These are phyloP conservation scores for Cryptococcus amylolentus DNA, from an alignment of 1,284 basidiomycete species.

Conservation along the genomic window DNA sequence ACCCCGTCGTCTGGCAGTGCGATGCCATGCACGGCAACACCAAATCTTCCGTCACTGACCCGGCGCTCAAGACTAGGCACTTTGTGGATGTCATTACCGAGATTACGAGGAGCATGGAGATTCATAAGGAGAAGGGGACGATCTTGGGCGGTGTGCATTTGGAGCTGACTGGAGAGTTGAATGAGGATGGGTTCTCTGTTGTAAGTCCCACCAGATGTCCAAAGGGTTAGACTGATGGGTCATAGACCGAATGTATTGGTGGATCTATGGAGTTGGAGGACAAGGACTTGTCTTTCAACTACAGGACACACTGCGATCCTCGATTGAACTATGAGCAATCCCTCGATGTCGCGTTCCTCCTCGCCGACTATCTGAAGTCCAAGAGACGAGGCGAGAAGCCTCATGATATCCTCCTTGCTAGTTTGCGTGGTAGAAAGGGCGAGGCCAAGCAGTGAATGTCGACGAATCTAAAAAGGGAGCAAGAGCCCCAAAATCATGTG, in stretches of 20 bases:
- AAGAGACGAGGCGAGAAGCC: slow-evolving; percentile 43
- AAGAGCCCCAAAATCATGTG: background rate
- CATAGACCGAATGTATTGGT: slow-evolving; percentile 56
- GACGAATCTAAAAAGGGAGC: background rate
- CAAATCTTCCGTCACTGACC: slow-evolving; percentile 63
- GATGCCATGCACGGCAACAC: slow-evolving; percentile 82
- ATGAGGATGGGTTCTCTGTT: slow-evolving; percentile 87
- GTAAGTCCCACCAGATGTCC: slow-evolving; percentile 23
- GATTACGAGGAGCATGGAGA: slow-evolving; percentile 73
- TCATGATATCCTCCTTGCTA: slow-evolving; percentile 34
- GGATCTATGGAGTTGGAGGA: slow-evolving; percentile 58
- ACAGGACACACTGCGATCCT: slow-evolving; percentile 54
- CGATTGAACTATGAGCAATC: slow-evolving; percentile 57
- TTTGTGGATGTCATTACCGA: slow-evolving; percentile 90
- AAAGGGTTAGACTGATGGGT: background rate
- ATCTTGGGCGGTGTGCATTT: slow-evolving; percentile 91
- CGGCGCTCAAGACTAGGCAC: slow-evolving; percentile 73
- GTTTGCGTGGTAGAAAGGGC: slow-evolving; percentile 18
- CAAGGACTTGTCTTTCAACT: slow-evolving; percentile 55
- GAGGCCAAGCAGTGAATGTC: background rate
- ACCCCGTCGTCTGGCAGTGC: slow-evolving; percentile 89
- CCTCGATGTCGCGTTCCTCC: slow-evolving; percentile 54
- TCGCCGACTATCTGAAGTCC: slow-evolving; percentile 49
- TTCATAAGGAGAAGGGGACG: slow-evolving; percentile 69
- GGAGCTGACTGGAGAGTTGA: slow-evolving; percentile 93